These are phyloP conservation scores for Zasmidium cellare DNA, from an alignment of 2,329 filamentous ascomycete genomes.

Conservation along the genomic window DNA sequence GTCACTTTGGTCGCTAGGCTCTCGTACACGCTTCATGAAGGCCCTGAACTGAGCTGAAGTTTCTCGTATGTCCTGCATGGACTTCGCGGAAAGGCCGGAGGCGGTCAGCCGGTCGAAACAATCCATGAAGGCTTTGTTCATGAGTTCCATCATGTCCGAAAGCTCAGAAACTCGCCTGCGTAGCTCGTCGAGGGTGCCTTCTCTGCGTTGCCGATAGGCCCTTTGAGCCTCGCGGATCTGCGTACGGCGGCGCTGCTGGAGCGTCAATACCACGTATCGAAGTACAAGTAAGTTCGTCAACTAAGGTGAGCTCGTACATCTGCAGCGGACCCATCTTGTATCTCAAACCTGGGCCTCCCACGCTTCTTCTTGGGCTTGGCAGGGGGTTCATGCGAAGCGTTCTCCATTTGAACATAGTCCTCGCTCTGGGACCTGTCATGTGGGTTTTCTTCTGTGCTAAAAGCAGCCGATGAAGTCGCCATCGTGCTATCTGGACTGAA, in stretches of 20 bases:
- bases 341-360: slow-evolving; percentile 73
- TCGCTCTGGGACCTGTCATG: no score
- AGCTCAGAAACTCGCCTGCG: slow-evolving; percentile 69
- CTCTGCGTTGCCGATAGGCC: slow-evolving; percentile 82
- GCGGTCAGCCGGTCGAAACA: slow-evolving; percentile 22
- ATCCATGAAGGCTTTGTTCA: slow-evolving; percentile 69
- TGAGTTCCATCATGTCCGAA: slow-evolving; percentile 68
- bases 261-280: slow-evolving; percentile 5
- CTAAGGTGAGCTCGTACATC: slow-evolving; percentile 61
- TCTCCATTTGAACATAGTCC: no score
- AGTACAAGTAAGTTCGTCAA: slow-evolving; percentile 1
- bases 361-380: slow-evolving; percentile 52
- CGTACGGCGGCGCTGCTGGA: slow-evolving; percentile 70
- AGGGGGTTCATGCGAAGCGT: slow-evolving; percentile 18
- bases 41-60: slow-evolving; percentile 16
- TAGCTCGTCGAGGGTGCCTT: slow-evolving; percentile 73
- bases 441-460: no score
- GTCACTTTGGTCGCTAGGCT: slow-evolving; percentile 16
- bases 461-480: no score
- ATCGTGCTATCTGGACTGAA: no score
- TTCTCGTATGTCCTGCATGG: slow-evolving; percentile 24
- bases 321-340: slow-evolving; percentile 72
- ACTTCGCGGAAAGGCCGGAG: slow-evolving; percentile 19
- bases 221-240: slow-evolving; percentile 86
- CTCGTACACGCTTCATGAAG: slow-evolving; percentile 24